These are phyloP conservation scores for Saccharomycopsis guyanensis DNA, from an alignment of 805 yeast species.

Conservation along the genomic window DNA sequence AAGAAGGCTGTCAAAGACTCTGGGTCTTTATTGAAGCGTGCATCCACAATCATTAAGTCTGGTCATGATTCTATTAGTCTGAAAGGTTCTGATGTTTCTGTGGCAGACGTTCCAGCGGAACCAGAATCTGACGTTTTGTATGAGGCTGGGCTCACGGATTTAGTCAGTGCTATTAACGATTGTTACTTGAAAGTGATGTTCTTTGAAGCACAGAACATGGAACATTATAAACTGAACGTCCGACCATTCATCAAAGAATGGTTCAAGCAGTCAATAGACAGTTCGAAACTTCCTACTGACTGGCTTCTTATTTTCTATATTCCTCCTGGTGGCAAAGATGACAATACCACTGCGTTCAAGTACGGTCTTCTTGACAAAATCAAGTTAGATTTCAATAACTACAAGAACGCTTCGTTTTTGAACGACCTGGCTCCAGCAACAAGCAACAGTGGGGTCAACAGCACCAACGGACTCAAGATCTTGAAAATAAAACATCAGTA, in stretches of 20 bases:
- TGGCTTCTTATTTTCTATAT: slow-evolving; percentile 55
- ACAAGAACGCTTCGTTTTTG: slow-evolving; percentile 12
- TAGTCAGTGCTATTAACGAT: slow-evolving; percentile 30
- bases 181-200: slow-evolving; percentile 65
- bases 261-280: slow-evolving; percentile 41
- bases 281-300: slow-evolving; percentile 41
- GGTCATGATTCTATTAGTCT: slow-evolving; percentile 11
- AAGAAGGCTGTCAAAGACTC: slow-evolving; percentile 1
- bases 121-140: not conserved
- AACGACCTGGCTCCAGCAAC: slow-evolving; percentile 12
- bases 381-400: slow-evolving; percentile 39
- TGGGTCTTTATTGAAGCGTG: slow-evolving; percentile 5
- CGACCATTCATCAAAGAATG: slow-evolving; percentile 80
- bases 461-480: slow-evolving; percentile 33
- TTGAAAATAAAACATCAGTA: slow-evolving; percentile 27
- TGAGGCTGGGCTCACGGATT: slow-evolving; percentile 9
- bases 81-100: not conserved
- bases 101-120: slow-evolving; percentile 28
- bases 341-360: slow-evolving; percentile 34
- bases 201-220: slow-evolving; percentile 57
- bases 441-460: slow-evolving; percentile 20
- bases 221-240: slow-evolving; percentile 68
- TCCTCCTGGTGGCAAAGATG: slow-evolving; percentile 32
- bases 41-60: slow-evolving; percentile 8
- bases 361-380: slow-evolving; percentile 48